Conservation (phyloP, 768 basidiomycete species). For the Lentinula guzmanii region DNA sequence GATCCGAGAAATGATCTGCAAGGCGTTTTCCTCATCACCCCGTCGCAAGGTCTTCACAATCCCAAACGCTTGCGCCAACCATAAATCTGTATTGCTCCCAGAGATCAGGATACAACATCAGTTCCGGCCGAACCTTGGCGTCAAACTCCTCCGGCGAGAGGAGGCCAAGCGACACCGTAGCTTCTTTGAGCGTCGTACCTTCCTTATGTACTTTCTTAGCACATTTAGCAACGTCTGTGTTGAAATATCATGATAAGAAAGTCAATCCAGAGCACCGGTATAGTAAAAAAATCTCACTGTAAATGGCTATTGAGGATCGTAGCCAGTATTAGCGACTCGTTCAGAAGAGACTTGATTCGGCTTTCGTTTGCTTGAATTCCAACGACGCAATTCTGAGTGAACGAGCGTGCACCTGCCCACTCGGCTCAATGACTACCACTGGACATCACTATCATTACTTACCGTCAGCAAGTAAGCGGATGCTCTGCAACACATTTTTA, state of each 20-base stretch:
- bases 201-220: slow-evolving; percentile 99
- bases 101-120: slow-evolving; percentile 71
- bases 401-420: slow-evolving; percentile 75
- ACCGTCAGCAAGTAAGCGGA: slow-evolving; percentile 91
- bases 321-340: slow-evolving; percentile 97
- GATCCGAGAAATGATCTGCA: slow-evolving; percentile 35
- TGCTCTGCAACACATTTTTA: slow-evolving; percentile 95
- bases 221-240: slow-evolving; percentile 88
- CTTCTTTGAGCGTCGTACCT: slow-evolving; percentile 93
- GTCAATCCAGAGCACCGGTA: too few relatives aligned
- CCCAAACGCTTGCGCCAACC: slow-evolving; percentile 62
- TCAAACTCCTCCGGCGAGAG: slow-evolving; percentile 91
- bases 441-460: slow-evolving; percentile 11
- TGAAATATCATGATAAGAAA: not conserved
- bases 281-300: slow-evolving; percentile 48
- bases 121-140: slow-evolving; percentile 83
- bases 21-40: slow-evolving; percentile 66
- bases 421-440: not conserved
- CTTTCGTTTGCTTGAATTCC: slow-evolving; percentile 97
- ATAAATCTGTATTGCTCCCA: slow-evolving; percentile 44
- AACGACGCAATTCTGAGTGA: slow-evolving; percentile 95
- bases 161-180: slow-evolving; percentile 83
- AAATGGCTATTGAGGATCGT: slow-evolving; percentile 94
- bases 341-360: slow-evolving; percentile 80
- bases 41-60: slow-evolving; percentile 53